Evolutionary conservation across 2,329 filamentous ascomycete genomes (phyloP).

Genomic region (Plectosphaerella sp.): DNA sequence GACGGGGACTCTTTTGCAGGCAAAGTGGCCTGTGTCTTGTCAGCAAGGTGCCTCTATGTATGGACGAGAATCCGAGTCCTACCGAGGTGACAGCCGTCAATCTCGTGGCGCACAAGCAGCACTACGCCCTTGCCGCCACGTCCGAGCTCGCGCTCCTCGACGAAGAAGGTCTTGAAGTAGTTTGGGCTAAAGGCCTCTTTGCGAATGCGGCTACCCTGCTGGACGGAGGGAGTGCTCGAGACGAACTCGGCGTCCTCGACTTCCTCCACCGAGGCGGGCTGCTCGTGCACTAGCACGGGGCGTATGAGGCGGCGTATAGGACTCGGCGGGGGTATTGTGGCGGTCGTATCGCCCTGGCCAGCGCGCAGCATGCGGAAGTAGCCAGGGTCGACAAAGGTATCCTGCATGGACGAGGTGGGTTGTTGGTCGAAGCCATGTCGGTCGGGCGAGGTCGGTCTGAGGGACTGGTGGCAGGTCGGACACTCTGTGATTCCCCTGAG

Average conservation of each 20-base stretch:
- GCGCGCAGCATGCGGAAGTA: slow-evolving; percentile 92
- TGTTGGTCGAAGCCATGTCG: slow-evolving; percentile 22
- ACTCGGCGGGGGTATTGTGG: slow-evolving; percentile 41
- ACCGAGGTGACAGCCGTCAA: slow-evolving; percentile 80
- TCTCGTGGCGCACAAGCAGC: slow-evolving; percentile 83
- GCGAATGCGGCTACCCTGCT: slow-evolving; percentile 67
- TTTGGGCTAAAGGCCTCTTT: slow-evolving; percentile 83
- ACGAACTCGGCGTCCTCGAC: slow-evolving; percentile 43
- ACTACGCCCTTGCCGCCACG: slow-evolving; percentile 93
- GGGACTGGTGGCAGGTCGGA: slow-evolving; percentile 82
- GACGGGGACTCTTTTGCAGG: slow-evolving; percentile 94
- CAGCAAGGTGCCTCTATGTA: slow-evolving; percentile 5
- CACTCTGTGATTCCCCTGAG: slow-evolving; percentile 76
- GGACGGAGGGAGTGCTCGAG: slow-evolving; percentile 46
- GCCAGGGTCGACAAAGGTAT: slow-evolving; percentile 79
- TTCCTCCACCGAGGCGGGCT: slow-evolving; percentile 16
- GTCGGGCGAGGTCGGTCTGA: slow-evolving; percentile 46
- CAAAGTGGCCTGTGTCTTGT: slow-evolving; percentile 60
- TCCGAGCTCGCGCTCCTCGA: slow-evolving; percentile 81
- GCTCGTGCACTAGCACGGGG: slow-evolving; percentile 29
- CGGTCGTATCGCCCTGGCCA: slow-evolving; percentile 31
- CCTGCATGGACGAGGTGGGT: slow-evolving; percentile 19
- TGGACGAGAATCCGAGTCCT: not conserved
- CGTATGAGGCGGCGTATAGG: slow-evolving; percentile 51
- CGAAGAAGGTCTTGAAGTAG: slow-evolving; percentile 91